A percentile compares a stretch with the other conserved stretches of the same genome.
Conservation (phyloP, 345 rosid genomes). For the Acer saccharum region DNA sequence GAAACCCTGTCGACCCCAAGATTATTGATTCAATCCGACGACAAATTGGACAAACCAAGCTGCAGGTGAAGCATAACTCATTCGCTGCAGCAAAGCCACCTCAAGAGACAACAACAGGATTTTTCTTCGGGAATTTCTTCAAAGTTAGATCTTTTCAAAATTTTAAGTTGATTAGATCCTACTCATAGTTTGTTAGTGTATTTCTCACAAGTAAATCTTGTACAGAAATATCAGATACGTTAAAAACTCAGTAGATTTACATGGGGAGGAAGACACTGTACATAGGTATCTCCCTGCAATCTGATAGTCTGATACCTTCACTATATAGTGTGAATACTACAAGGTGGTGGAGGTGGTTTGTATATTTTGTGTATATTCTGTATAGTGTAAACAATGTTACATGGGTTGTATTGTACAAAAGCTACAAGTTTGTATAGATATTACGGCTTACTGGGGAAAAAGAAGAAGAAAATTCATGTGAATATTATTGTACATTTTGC, state of each 20-base stretch:
- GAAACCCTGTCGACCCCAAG: constrained; percentile 49
- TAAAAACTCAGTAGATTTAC: constrained; percentile 7
- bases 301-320: background rate
- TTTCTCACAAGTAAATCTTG: constrained; percentile 22
- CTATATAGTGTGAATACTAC: constrained; percentile 4
- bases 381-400: constrained; percentile 24
- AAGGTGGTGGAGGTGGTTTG: constrained; percentile 10
- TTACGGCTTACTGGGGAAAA: constrained; percentile 5
- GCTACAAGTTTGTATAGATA: constrained; percentile 18
- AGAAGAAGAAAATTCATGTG: background rate
- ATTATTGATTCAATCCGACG: constrained; percentile 38
- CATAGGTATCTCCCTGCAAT: background rate
- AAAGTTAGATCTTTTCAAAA: constrained; percentile 48
- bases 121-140: constrained; percentile 53
- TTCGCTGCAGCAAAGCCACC: constrained; percentile 35
- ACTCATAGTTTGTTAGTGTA: constrained; percentile 29
- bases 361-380: constrained; percentile 18
- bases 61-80: constrained; percentile 43
- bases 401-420: constrained; percentile 31
- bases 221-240: constrained; percentile 23
- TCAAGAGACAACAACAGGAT: constrained; percentile 38
- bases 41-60: constrained; percentile 38
- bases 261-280: constrained; percentile 17
- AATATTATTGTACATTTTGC: background rate
- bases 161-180: constrained; percentile 48